Evolutionary conservation across 768 basidiomycete species (phyloP).

Genomic region (Zangia roseola): DNA sequence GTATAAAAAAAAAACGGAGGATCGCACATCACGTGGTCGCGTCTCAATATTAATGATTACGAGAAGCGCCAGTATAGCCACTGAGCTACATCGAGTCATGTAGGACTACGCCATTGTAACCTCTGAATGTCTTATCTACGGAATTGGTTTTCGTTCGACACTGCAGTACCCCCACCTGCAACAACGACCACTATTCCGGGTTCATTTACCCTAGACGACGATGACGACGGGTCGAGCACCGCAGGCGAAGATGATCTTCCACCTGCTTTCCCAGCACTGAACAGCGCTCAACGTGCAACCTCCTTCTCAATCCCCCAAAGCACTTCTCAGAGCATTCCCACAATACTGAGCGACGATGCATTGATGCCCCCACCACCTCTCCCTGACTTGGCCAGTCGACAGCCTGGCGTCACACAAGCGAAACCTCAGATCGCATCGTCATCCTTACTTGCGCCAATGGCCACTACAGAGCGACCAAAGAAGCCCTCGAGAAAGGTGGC

Average conservation of each 20-base stretch:
- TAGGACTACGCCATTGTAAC: too few species aligned
- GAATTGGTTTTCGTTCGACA: constrained; percentile 50
- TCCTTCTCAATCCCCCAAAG: constrained; percentile 15
- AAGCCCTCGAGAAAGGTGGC: constrained; percentile 33
- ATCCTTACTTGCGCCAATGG: constrained; percentile 1
- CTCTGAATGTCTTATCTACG: constrained; percentile 59
- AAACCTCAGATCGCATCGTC: constrained; percentile 10
- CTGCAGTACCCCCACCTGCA: constrained; percentile 11
- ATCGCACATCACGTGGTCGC: too few species aligned
- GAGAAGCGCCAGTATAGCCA: too few species aligned
- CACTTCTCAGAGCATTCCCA: constrained; percentile 13
- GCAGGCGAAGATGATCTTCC: constrained; percentile 55
- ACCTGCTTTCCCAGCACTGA: constrained; percentile 71
- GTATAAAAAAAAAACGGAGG: too few species aligned
- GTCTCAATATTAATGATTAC: too few species aligned
- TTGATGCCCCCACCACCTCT: constrained; percentile 48
- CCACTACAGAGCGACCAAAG: constrained; percentile 1
- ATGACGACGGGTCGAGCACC: constrained; percentile 38
- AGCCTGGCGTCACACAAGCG: constrained; percentile 30
- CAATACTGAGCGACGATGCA: constrained; percentile 18
- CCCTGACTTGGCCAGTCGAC: constrained; percentile 39
- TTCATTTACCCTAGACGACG: constrained; percentile 28
- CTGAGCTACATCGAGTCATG: background rate
- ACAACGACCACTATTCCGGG: constrained; percentile 19
- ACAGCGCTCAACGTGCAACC: constrained; percentile 66